A percentile compares a stretch with the other conserved stretches of the same genome.
phyloP scores from a whole-genome alignment of 495 filamentous ascomycete genomes.

The Aspergillus diversus region DNA sequence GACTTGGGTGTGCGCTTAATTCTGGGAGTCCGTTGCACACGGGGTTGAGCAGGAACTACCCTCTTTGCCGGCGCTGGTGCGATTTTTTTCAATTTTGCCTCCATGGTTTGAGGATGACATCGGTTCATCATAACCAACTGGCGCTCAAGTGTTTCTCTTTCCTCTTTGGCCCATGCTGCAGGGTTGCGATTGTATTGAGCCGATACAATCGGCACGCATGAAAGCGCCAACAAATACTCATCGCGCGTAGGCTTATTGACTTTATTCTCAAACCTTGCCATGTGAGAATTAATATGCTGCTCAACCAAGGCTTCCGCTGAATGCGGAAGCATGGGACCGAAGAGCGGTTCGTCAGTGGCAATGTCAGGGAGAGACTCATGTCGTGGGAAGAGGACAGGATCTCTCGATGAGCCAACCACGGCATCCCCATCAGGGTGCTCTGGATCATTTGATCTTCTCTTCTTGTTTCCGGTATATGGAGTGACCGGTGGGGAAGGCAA shows the following conservation, averaged over 20 bases:
- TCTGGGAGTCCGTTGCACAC: constrained; percentile 39
- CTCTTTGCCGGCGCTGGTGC: constrained; percentile 49
- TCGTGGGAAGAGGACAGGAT: constrained; percentile 65
- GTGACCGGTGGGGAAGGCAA: constrained; percentile 75
- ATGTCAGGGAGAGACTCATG: constrained; percentile 46
- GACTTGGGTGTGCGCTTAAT: constrained; percentile 52
- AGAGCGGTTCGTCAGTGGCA: constrained; percentile 58
- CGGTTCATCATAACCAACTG: constrained; percentile 52
- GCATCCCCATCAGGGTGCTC: constrained; percentile 44
- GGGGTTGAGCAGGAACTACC: constrained; percentile 30
- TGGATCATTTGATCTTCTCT: constrained; percentile 48
- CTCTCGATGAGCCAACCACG: constrained; percentile 45
- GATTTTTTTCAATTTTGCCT: constrained; percentile 50
- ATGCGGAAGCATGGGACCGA: constrained; percentile 51
- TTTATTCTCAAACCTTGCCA: constrained; percentile 56
- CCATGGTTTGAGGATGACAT: constrained; percentile 32
- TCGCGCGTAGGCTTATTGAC: constrained; percentile 66
- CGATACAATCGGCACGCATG: constrained; percentile 67
- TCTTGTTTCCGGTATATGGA: constrained; percentile 61
- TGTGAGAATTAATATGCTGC: constrained; percentile 67
- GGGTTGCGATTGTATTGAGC: constrained; percentile 62
- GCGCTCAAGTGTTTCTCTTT: constrained; percentile 61
- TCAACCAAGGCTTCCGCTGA: constrained; percentile 60
- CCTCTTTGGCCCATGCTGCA: constrained; percentile 62
- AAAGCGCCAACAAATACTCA: constrained; percentile 70